Evolutionary conservation across 2,329 filamentous ascomycete species (phyloP), one percentile per base, ranked within the genome.

Genomic region (Septoria linicola): DNA sequence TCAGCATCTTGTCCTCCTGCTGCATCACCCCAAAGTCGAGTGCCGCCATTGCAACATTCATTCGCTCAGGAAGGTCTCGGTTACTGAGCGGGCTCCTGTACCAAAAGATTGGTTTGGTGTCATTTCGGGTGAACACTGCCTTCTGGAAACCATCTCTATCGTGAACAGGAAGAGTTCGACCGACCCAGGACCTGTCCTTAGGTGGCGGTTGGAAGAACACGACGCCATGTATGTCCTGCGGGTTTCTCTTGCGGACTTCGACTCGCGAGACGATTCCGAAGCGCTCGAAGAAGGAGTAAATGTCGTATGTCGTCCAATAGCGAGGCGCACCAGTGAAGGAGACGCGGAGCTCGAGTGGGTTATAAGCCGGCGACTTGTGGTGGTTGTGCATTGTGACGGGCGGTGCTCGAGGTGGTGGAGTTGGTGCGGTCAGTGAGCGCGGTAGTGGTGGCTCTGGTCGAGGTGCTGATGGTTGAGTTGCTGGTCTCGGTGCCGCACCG

Each of bases 11-110:
- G 2, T 69, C 71, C 3, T 79, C 75, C 1, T 75, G 69, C 1
- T 77, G 60, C 69, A 82, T 75, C 34, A 82, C 72, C 0, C 88
- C 87, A 59, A 90, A 85, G 14, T 82, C 76, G 1, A 90, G 62
- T 0, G 70, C 41, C 3, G 19, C 16, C 11, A 61, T 34, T 13
- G 57, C 50, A 2, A 66, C 16, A 3, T 21, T 51, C 41, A 59
- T 59, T n/a, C 54, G 51, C 21, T 60, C 50, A 2, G 55, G 50
- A 14, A 61, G 53, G 3, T 27, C 32, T 2, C 43, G 46, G 13
- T 41, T 42, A 4, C 35, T 37, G 10, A 47, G 45, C 14, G 36
- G 48, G 31, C 51, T 58, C 11, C 3, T 17, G 20, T 58, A 27
- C 47, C 32, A 42, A 31, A 19, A 43, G 8, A 41, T 36, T 3